phyloP scores from a whole-genome alignment of 306 rosid species.

The Spatholobus suberectus region DNA sequence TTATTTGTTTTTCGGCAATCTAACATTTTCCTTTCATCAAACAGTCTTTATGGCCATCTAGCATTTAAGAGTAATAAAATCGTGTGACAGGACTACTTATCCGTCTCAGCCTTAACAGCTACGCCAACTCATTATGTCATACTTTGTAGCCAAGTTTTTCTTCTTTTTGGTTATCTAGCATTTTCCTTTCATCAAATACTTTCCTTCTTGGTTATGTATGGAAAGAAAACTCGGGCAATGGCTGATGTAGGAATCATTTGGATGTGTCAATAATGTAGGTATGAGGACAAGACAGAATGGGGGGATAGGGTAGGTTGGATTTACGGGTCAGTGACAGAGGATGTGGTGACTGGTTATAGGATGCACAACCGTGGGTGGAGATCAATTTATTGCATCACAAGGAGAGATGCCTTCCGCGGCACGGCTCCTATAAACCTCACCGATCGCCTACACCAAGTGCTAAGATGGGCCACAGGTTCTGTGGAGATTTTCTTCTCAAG shows the following conservation, averaged over 20 bases:
- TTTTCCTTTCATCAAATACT: background rate
- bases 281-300: conserved; percentile 28
- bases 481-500: conserved; percentile 23
- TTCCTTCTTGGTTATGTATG: background rate
- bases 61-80: background rate
- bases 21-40: background rate
- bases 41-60: background rate
- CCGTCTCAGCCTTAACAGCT: background rate
- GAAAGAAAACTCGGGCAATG: background rate
- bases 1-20: background rate
- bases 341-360: conserved; percentile 27
- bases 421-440: conserved; percentile 19
- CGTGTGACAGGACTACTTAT: background rate
- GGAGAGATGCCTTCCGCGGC: conserved; percentile 6
- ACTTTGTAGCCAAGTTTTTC: background rate
- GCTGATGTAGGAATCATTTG: background rate
- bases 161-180: background rate
- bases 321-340: conserved; percentile 27
- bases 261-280: background rate
- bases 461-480: conserved; percentile 26
- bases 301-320: conserved; percentile 30
- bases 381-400: conserved; percentile 16
- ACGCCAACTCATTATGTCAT: background rate
- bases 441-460: conserved; percentile 9
- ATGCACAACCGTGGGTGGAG: conserved; percentile 32